Evolutionary conservation across 1,139 yeast species (phyloP).

Genomic region (Scheffersomyces titani): DNA sequence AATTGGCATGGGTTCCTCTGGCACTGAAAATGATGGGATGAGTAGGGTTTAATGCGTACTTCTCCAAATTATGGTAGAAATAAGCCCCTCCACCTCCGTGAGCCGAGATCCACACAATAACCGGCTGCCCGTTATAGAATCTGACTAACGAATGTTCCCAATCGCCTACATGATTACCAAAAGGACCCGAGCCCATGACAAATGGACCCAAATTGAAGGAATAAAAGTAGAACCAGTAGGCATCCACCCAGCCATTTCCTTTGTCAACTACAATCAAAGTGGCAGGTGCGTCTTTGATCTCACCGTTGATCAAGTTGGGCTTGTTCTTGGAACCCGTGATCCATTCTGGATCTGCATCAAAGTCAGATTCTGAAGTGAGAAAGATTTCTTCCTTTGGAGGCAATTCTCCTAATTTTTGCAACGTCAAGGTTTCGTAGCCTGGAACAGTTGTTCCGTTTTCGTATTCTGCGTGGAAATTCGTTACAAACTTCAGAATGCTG

Average conservation of each 20-base stretch:
- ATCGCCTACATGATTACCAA: slow-evolving; percentile 95
- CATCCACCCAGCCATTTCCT: slow-evolving; percentile 91
- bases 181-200: slow-evolving; percentile 97
- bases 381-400: slow-evolving; percentile 30
- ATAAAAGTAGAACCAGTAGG: slow-evolving; percentile 95
- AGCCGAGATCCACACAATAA: slow-evolving; percentile 97
- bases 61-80: slow-evolving; percentile 72
- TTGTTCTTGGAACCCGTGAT: slow-evolving; percentile 68
- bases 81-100: slow-evolving; percentile 98
- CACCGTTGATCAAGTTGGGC: slow-evolving; percentile 75
- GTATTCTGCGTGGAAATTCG: slow-evolving; percentile 55
- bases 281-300: slow-evolving; percentile 76
- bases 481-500: slow-evolving; percentile 70
- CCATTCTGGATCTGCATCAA: slow-evolving; percentile 80
- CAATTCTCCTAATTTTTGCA: slow-evolving; percentile 39
- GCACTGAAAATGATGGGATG: slow-evolving; percentile 86
- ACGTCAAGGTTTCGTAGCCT: slow-evolving; percentile 38
- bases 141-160: slow-evolving; percentile 96
- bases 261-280: slow-evolving; percentile 82
- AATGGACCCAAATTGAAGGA: slow-evolving; percentile 94
- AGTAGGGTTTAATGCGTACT: slow-evolving; percentile 47
- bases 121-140: slow-evolving; percentile 77
- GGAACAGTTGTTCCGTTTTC: slow-evolving; percentile 49
- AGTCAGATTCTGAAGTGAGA: slow-evolving; percentile 70
- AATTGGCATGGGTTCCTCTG: slow-evolving; percentile 95